These are phyloP conservation scores for Drechslera avenae DNA, from an alignment of 2,329 filamentous ascomycete genomes.

Conservation along the genomic window DNA sequence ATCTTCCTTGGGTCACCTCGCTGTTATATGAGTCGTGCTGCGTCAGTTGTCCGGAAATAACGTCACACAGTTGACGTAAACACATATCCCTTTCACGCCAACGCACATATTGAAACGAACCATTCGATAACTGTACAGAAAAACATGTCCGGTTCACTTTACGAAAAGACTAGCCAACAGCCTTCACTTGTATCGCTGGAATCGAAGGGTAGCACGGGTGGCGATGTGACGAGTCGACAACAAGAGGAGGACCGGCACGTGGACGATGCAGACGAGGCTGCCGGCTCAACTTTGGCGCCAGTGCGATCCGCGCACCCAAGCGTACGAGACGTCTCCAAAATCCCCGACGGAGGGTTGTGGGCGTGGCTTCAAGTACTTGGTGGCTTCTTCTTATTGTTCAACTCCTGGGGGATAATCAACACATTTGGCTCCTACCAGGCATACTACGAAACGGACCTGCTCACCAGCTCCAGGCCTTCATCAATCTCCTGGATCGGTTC, in stretches of 20 bases:
- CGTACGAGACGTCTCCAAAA: constrained; percentile 50
- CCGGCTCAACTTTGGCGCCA: constrained; percentile 21
- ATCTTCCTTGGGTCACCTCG: no score
- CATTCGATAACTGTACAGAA: neutral
- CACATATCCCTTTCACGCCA: no score
- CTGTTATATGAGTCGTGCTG: no score
- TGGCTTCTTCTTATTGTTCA: constrained; percentile 56
- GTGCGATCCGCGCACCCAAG: constrained; percentile 36
- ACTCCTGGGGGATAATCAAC: constrained; percentile 56
- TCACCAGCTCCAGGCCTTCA: constrained; percentile 49
- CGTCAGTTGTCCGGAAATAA: no score
- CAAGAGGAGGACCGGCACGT: constrained; percentile 22
- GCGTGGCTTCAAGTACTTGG: constrained; percentile 57
- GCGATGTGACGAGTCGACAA: constrained; percentile 7
- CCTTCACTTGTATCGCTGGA: constrained; percentile 22
- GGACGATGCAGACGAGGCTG: constrained; percentile 11
- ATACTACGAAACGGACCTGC: constrained; percentile 53
- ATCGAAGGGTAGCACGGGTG: constrained; percentile 13
- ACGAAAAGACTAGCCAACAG: constrained; percentile 24
- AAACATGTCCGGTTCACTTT: constrained; percentile 7
- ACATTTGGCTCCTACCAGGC: constrained; percentile 57
- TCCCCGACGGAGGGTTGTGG: constrained; percentile 54
- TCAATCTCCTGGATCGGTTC: constrained; percentile 58
- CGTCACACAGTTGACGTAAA: no score
- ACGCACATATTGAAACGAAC: neutral